A percentile compares a stretch with the other conserved stretches of the same genome.
Evolutionary conservation across 805 yeast genomes (phyloP).

Genomic region (Saccharomyces eubayanus): DNA sequence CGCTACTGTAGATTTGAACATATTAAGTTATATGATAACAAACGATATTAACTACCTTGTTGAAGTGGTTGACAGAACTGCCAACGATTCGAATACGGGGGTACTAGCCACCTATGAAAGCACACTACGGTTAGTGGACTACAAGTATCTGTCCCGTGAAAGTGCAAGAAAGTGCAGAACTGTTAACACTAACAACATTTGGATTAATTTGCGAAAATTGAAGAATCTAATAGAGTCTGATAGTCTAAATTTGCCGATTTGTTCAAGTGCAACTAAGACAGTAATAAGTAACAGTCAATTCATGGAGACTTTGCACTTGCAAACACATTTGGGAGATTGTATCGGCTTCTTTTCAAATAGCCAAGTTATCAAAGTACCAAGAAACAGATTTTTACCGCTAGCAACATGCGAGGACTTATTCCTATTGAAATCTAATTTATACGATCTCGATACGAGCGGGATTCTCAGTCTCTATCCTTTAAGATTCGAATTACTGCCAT

Average conservation of each 20-base stretch:
- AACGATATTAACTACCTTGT: neutral
- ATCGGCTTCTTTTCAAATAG: neutral
- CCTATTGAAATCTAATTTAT: neutral
- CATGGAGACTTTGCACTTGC: neutral
- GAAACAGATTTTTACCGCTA: neutral
- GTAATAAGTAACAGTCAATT: neutral
- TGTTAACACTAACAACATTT: neutral
- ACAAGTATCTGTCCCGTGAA: neutral
- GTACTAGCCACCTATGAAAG: slow-evolving; percentile 95
- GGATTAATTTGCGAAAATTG: neutral
- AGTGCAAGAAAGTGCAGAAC: neutral
- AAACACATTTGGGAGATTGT: neutral
- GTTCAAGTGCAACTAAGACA: neutral
- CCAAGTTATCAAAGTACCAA: neutral
- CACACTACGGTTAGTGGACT: slow-evolving; percentile 79
- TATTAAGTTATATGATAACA: neutral
- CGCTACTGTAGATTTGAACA: neutral
- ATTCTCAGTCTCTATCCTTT: neutral
- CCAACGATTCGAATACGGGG: slow-evolving; percentile 99
- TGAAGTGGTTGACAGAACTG: slow-evolving; percentile 19
- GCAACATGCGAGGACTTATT: neutral
- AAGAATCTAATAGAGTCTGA: neutral
- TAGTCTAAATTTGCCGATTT: neutral
- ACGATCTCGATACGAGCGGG: neutral
- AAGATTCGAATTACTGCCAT: neutral